Evolutionary conservation across 208 protist species (phyloP).

Genomic region (Leishmania amazonensis): DNA sequence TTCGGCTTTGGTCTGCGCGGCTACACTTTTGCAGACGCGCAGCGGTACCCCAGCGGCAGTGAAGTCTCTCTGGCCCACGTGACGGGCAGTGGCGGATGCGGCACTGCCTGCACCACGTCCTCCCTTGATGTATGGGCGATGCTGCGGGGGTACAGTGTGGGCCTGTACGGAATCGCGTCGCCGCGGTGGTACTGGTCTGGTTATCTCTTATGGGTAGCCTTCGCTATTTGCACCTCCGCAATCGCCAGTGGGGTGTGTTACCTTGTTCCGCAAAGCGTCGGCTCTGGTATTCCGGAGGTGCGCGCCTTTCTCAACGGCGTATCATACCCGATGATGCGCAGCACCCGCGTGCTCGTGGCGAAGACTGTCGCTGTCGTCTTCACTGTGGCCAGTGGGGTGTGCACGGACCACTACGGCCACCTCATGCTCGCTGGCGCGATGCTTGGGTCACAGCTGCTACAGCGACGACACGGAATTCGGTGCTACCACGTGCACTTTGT

Average conservation of each 20-base stretch:
- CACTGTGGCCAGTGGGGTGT: conserved; percentile 52
- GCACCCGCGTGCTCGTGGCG: conserved; percentile 39
- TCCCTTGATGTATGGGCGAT: conserved; percentile 34
- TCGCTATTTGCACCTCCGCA: conserved; percentile 33
- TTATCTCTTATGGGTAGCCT: conserved; percentile 37
- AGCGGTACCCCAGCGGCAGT: conserved; percentile 22
- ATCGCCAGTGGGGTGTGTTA: conserved; percentile 40
- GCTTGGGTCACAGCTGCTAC: conserved; percentile 46
- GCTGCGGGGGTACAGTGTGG: conserved; percentile 32
- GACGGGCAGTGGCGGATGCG: neutral
- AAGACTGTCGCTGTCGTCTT: conserved; percentile 39
- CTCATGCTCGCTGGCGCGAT: conserved; percentile 55
- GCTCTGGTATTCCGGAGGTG: conserved; percentile 49
- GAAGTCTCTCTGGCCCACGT: neutral
- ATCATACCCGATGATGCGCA: conserved; percentile 43
- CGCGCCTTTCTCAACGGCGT: conserved; percentile 63
- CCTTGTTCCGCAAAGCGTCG: conserved; percentile 45
- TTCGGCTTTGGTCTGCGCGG: conserved; percentile 45
- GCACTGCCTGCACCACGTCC: neutral
- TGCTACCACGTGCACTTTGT: conserved; percentile 55
- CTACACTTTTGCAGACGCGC: conserved; percentile 34
- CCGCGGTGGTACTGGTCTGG: conserved; percentile 36
- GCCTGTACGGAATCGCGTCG: conserved; percentile 22
- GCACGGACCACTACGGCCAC: conserved; percentile 49
- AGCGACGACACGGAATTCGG: conserved; percentile 42